Evolutionary conservation across 2,329 filamentous ascomycete genomes (phyloP), one percentile per base, ranked within the genome.

Genomic region (Ambrosiella beaveri): DNA sequence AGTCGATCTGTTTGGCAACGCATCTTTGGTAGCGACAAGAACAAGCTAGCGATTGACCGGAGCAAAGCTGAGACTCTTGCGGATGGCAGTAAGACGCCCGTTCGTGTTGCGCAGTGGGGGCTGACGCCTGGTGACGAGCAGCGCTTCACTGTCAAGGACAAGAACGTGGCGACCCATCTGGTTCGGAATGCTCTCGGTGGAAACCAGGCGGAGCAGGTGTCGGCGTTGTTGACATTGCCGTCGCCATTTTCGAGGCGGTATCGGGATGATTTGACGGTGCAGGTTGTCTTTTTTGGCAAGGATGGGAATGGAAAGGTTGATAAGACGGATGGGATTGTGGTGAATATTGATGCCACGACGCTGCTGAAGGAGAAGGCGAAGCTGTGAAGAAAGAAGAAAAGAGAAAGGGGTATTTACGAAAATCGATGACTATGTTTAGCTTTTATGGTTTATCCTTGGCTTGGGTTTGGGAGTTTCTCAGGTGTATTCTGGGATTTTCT

Each of bases 261-360:
- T 68, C 81, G 91, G 64, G 93, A 98, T 68, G 93, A 98, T 68
- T 73, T 98, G 62, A 98, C 93, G 0, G 91, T 98, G 13, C 88
- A 98, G 70, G 93, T 98, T 61, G 95, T 98, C 66, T 98, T 98
- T 77, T 98, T 98, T 65, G 93, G 93, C 61, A 81, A 95, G 64
- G 52, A 40, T 9, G 50, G 53, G n/a, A 81, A 84, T 40, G 74
- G 83, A 57, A 83, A 83, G 68, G 49, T 57, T 36, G 53, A 40
- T 13, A 39, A 15, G 8, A 15, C 13, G 27, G 47, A 54, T 9
- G 84, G 85, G 62, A 85, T 97, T 4, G 79, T 84, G 4, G 69
- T 95, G 59, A 98, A 97, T 70, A 75, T 84, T 63, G 91, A 96
- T 66, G 93, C 93, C 1, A 95, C 84, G 61, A 64, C 67, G 8